Evolutionary conservation across 129 eudicot genomes (phyloP).

Genomic region (Solidago caesia): DNA sequence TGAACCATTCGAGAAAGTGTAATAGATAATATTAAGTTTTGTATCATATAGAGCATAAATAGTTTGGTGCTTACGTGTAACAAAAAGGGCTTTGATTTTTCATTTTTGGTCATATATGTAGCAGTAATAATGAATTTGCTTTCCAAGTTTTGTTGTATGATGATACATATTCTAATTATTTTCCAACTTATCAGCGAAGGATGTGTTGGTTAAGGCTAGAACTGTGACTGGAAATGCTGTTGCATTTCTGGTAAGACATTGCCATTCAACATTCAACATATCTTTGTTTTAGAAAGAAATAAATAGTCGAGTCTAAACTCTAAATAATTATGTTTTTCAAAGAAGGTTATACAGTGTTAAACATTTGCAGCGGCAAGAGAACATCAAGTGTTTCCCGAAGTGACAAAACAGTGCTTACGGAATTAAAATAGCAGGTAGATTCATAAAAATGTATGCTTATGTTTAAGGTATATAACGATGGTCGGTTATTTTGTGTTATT

Average conservation of each 20-base stretch:
- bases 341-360: constrained; percentile 20
- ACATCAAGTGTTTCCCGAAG: too few relatives aligned
- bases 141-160: background rate
- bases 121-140: background rate
- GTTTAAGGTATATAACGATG: too few relatives aligned
- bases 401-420: too few relatives aligned
- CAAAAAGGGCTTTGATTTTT: too few relatives aligned
- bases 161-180: background rate
- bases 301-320: background rate
- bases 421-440: too few relatives aligned
- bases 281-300: background rate
- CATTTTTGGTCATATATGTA: background rate
- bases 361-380: too few relatives aligned
- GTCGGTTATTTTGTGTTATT: too few relatives aligned
- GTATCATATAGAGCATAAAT: background rate
- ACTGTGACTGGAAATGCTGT: constrained; percentile 99
- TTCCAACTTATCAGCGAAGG: constrained; percentile 60
- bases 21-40: background rate
- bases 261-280: background rate
- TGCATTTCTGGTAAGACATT: constrained; percentile 70
- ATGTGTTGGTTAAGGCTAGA: constrained; percentile 93
- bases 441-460: too few relatives aligned
- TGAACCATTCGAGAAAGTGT: background rate
- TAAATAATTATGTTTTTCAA: constrained; percentile 57
- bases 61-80: too few relatives aligned